Conservation (phyloP, 2,329 filamentous ascomycete genomes). For the Claviceps paspali region DNA sequence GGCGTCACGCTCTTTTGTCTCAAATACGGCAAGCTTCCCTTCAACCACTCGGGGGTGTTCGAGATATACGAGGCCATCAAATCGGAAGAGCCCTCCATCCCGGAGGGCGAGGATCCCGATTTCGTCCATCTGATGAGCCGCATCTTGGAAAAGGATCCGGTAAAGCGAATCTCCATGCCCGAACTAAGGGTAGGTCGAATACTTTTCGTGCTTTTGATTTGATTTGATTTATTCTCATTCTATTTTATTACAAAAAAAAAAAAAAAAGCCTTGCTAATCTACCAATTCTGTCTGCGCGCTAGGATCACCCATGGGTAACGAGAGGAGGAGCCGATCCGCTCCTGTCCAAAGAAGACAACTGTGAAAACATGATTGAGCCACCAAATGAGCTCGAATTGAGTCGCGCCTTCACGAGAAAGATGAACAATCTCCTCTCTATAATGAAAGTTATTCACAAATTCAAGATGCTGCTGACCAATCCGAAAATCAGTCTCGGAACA, state of each 20-base stretch:
- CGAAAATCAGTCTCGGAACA: conserved; percentile 10
- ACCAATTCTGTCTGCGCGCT: not conserved
- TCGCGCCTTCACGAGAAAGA: conserved; percentile 77
- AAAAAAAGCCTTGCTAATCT: not conserved
- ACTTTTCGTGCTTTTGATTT: no score
- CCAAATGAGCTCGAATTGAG: conserved; percentile 86
- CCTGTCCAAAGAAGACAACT: conserved; percentile 74
- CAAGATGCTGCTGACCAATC: conserved; percentile 49
- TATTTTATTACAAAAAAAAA: no score
- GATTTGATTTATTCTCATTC: no score
- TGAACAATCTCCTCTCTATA: conserved; percentile 73
- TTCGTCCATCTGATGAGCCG: conserved; percentile 61
- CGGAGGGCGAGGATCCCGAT: conserved; percentile 45
- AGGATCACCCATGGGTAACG: conserved; percentile 93
- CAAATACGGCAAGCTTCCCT: conserved; percentile 76
- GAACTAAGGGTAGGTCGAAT: conserved; percentile 64
- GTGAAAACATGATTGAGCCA: conserved; percentile 59
- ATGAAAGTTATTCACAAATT: conserved; percentile 88
- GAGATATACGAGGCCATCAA: conserved; percentile 86
- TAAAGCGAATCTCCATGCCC: conserved; percentile 67
- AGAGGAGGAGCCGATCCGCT: conserved; percentile 62
- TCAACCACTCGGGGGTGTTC: conserved; percentile 61
- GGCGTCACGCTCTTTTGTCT: conserved; percentile 89
- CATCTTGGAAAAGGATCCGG: conserved; percentile 73
- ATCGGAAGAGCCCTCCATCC: conserved; percentile 47